These are phyloP conservation scores for Diaporthe helianthi DNA, from an alignment of 2,329 filamentous ascomycete genomes.

Conservation along the genomic window DNA sequence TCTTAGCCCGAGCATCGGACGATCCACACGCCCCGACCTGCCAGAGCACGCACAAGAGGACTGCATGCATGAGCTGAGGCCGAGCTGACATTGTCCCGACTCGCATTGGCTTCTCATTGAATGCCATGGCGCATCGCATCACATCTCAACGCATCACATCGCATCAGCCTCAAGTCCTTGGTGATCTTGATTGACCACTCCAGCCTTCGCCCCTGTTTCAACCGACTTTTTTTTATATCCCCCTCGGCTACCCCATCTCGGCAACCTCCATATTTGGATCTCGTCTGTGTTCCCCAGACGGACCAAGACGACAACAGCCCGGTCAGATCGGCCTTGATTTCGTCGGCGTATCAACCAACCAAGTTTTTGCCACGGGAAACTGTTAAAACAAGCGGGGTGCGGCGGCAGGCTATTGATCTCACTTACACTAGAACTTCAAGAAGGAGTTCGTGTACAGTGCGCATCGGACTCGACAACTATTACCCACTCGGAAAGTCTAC, in stretches of 20 bases:
- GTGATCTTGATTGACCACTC: constrained; percentile 14
- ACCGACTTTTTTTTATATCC: constrained; percentile 5
- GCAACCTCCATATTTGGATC: not conserved
- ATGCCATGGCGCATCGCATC: not conserved
- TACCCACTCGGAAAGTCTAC: not conserved
- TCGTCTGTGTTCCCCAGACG: constrained; percentile 2
- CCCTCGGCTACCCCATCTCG: constrained; percentile 13
- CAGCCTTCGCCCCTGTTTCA: constrained; percentile 16
- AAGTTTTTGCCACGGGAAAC: not conserved
- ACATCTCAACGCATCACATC: not conserved
- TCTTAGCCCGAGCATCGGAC: constrained; percentile 13
- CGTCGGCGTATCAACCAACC: not conserved
- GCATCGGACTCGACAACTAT: not conserved
- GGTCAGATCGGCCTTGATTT: not conserved
- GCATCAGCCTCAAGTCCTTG: constrained; percentile 17
- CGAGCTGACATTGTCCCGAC: no score
- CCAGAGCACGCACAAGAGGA: no score
- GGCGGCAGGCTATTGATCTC: constrained; percentile 6
- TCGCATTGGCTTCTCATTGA: not conserved
- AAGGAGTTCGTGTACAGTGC: not conserved
- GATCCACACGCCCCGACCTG: constrained; percentile 12
- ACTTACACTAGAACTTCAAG: not conserved
- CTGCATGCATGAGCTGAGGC: no score
- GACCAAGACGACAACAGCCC: constrained; percentile 1
- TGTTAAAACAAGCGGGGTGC: not conserved